These are phyloP conservation scores for Mortierella sp. DNA, from an alignment of 371 early-diverging fungal genomes.

Conservation along the genomic window DNA sequence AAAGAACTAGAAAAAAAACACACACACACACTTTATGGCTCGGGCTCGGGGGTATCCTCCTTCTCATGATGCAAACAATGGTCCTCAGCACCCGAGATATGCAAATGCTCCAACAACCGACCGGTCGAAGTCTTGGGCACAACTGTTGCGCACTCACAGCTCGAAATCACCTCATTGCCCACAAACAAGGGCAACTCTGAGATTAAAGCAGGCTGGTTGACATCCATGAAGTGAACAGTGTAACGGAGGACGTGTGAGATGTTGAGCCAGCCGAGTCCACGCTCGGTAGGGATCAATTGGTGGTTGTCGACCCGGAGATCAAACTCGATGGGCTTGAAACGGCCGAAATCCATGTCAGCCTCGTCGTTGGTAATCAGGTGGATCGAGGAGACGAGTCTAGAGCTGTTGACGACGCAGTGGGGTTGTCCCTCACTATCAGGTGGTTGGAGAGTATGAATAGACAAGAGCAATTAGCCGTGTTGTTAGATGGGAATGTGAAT, in stretches of 20 bases:
- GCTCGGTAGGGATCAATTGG: constrained; percentile 50
- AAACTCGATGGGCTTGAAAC: constrained; percentile 39
- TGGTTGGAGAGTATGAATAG: neutral
- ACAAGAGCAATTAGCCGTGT: neutral
- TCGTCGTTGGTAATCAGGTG: constrained; percentile 31
- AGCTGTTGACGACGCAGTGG: constrained; percentile 27
- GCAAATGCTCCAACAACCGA: constrained; percentile 25
- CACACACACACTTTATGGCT: constrained; percentile 16
- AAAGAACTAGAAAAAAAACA: neutral
- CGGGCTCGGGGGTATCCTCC: constrained; percentile 42
- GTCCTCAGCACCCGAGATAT: constrained; percentile 39
- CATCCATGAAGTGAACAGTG: constrained; percentile 49
- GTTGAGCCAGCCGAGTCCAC: constrained; percentile 46
- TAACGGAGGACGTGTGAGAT: constrained; percentile 48
- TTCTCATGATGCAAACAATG: constrained; percentile 29
- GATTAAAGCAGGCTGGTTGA: constrained; percentile 25
- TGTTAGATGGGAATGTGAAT: neutral
- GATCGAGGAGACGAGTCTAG: constrained; percentile 38
- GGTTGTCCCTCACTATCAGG: constrained; percentile 28
- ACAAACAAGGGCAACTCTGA: constrained; percentile 50
- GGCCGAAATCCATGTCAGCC: constrained; percentile 51
- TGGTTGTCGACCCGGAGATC: constrained; percentile 48
- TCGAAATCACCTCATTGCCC: constrained; percentile 37
- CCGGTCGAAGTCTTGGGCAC: constrained; percentile 15
- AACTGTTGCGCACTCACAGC: constrained; percentile 8